Evolutionary conservation across 2,329 filamentous ascomycete genomes (phyloP).

Genomic region (Penicillium sp.): DNA sequence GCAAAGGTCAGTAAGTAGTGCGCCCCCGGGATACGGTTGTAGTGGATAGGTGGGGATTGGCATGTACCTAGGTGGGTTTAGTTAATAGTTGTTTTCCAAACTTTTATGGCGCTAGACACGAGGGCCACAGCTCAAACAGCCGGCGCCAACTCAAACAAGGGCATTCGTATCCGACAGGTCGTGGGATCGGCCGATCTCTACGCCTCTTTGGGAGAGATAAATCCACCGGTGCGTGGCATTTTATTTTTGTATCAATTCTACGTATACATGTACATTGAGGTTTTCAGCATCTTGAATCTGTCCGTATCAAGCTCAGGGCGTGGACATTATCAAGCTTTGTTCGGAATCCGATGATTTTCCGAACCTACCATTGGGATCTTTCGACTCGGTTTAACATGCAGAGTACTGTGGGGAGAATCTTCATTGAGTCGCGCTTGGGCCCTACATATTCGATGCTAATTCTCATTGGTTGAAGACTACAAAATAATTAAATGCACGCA

Average conservation of each 20-base stretch:
- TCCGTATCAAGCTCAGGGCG: background rate
- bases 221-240: conserved; percentile 4
- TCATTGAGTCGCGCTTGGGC: background rate
- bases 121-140: conserved; percentile 9
- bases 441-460: background rate
- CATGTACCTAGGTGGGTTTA: background rate
- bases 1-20: background rate
- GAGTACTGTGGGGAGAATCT: background rate
- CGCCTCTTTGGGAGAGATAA: conserved; percentile 7
- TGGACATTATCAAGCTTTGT: background rate
- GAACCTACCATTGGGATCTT: background rate
- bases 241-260: background rate
- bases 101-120: background rate
- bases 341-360: background rate
- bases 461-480: background rate
- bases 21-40: background rate
- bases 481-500: background rate
- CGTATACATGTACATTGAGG: background rate
- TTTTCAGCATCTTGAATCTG: background rate
- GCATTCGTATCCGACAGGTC: conserved; percentile 12
- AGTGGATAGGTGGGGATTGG: conserved; percentile 1
- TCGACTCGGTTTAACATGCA: background rate
- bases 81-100: background rate
- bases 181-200: conserved; percentile 12
- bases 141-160: conserved; percentile 17